Evolutionary conservation across 1,284 basidiomycete genomes (phyloP), one percentile per base, ranked within the genome.

Genomic region (Rhodotorula sp.): DNA sequence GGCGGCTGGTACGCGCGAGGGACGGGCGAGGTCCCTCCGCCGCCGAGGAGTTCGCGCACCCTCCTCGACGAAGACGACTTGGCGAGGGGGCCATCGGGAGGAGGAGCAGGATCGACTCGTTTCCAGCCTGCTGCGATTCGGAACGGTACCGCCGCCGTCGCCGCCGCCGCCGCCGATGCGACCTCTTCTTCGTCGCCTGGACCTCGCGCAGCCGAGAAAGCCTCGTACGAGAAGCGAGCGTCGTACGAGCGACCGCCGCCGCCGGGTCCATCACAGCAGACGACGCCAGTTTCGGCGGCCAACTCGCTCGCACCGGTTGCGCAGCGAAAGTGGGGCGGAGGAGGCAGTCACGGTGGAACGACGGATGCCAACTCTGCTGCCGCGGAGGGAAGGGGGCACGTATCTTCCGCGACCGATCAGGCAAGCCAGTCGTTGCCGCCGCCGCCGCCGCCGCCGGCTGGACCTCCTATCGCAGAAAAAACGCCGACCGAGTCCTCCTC

Each of bases 1-100:
- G 59, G n/a, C 26, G 59, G 49, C 16, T 52, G 61, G 61, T 15
- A 34, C 31, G 31, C 23, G 12, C 61, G 61, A 14, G 48, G 20
- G 2, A 31, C 21, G 3, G 67, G 59, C 3, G 70, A 65, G 1
- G 48, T 68, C 0, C 66, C 70, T 21, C 70, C 70, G 5, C 70
- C 70, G 5, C 63, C 70, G 16, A 63, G 70, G 5, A 29, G 51
- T 26, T n/a, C 14, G 23, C 54, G 54, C 18, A 57, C 3, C 29
- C 29, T 62, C 18, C 16, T 47, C 12, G n/a, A 68, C 48, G 66
- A 71, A 15, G 62, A 65, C 46, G 64, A 58, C 14, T 29, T 47
- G 16, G 26, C 49, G 54, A n/a, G 54, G 51, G 8, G 10, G 12
- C 39, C 39, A 14, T 43, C 39, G 10, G 10, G 39, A 43, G 39